Evolutionary conservation across 2,329 filamentous ascomycete species (phyloP).

Genomic region (Aspergillus sp.): DNA sequence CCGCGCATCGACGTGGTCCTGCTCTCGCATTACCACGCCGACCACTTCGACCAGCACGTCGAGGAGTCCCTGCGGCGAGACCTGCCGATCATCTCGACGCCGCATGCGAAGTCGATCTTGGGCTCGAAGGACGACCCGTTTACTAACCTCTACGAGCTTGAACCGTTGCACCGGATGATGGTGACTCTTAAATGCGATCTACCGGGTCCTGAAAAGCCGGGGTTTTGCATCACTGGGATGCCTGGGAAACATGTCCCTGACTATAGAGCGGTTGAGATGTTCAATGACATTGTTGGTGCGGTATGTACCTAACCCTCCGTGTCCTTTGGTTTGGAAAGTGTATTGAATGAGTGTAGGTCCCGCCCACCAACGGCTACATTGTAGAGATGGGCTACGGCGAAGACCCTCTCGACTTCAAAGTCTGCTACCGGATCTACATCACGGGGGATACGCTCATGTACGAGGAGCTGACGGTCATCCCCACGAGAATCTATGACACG

Average conservation of each 20-base stretch:
- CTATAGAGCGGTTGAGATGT: slow-evolving; percentile 38
- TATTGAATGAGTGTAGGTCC: slow-evolving; percentile 38
- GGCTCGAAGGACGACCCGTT: slow-evolving; percentile 52
- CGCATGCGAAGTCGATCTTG: slow-evolving; percentile 58
- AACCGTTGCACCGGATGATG: slow-evolving; percentile 55
- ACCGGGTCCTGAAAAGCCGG: slow-evolving; percentile 31
- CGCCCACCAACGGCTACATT: slow-evolving; percentile 68
- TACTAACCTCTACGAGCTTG: slow-evolving; percentile 54
- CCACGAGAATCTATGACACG: slow-evolving; percentile 19
- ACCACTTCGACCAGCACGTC: slow-evolving; percentile 57
- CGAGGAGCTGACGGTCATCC: slow-evolving; percentile 62
- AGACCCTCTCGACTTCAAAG: slow-evolving; percentile 35
- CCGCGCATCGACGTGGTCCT: slow-evolving; percentile 61
- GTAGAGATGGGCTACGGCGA: slow-evolving; percentile 57
- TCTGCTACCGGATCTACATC: slow-evolving; percentile 64
- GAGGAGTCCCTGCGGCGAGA: slow-evolving; percentile 52
- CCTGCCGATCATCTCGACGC: slow-evolving; percentile 64
- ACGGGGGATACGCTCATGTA: slow-evolving; percentile 65
- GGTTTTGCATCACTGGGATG: slow-evolving; percentile 61
- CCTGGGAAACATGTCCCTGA: slow-evolving; percentile 63
- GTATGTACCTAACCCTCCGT: slow-evolving; percentile 18
- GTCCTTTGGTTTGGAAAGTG: too few species aligned
- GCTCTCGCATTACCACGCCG: slow-evolving; percentile 64
- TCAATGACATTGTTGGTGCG: slow-evolving; percentile 50
- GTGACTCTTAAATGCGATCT: slow-evolving; percentile 39